Base-by-base conservation (phyloP, 2,329 filamentous ascomycete genomes). In the Saccharata proteae region DNA sequence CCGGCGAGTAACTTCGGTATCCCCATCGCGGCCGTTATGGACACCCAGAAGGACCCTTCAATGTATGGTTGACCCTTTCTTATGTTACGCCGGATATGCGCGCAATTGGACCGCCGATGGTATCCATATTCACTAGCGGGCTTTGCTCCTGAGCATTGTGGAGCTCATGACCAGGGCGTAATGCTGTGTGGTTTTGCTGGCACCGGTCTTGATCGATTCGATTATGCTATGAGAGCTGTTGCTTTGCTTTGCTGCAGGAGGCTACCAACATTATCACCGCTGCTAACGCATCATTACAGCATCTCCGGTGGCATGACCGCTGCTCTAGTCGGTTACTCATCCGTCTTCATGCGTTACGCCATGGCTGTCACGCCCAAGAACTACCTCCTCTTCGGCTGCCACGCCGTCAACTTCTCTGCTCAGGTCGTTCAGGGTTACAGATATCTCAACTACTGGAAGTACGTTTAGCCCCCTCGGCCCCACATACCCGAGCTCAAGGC, bases 331-430 rank as follows among this genome's bases (percentile, higher is more conserved):
- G 49, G 71, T 51, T 78, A 78, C 62, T 69, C 67, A 15, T 69
- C 52, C 27, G 71, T 69, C 36, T 78, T 78, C 59, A 75, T 75
- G 71, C 72, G 74, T 51, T 78, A 77, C 59, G 59, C 74, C 36
- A 51, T 78, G 39, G 73, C 74, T 38, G 71, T 78, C 35, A 60
- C 61, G 11, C 74, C 74, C 23, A 63, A 62, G 46, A 78, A 78
- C 59, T 77, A 76, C 59, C 70, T 78, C 41, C 69, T 78, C 34
- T 77, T 78, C 54, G 73, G 67, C 41, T 77, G 73, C 60, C 74
- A 78, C 55, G 57, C 70, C 38, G 65, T 76, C 56, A 78, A 78
- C 58, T 77, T 74, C 55, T 56, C 55, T 41, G 69, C 70, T 26
- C 74, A 78, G 54, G 42, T 61, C 26, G 68, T 65, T 18, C 74